phyloP scores from a whole-genome alignment of 2,329 filamentous ascomycete genomes.

The Zymoseptoria crescenta region DNA sequence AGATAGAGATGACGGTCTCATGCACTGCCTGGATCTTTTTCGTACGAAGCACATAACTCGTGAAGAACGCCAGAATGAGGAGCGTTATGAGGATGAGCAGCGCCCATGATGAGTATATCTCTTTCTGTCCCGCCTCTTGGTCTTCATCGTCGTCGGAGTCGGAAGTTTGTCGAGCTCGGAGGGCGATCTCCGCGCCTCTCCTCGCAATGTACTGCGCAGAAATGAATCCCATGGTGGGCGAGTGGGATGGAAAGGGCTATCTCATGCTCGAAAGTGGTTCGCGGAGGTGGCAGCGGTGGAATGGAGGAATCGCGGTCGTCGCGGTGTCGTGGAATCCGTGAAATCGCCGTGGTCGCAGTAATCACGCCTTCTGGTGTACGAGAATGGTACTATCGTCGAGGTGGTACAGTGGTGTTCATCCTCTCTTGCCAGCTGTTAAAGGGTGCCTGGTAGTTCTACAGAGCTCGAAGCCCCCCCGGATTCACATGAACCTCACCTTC shows the following conservation, averaged over 20 bases:
- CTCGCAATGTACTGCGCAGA: constrained; percentile 13
- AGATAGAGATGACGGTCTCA: constrained; percentile 97
- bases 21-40: constrained; percentile 96
- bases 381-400: neutral
- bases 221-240: constrained; percentile 23
- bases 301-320: neutral
- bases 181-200: constrained; percentile 10
- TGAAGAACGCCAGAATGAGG: constrained; percentile 89
- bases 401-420: neutral
- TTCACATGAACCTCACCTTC: neutral
- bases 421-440: neutral
- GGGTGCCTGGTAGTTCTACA: neutral
- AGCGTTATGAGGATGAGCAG: constrained; percentile 94
- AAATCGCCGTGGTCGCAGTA: neutral
- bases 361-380: neutral
- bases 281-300: neutral
- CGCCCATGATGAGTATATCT: constrained; percentile 93
- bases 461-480: neutral
- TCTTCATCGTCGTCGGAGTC: constrained; percentile 48
- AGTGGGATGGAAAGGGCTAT: constrained; percentile 16
- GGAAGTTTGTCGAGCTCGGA: constrained; percentile 36
- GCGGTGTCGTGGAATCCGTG: neutral
- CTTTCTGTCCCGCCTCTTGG: constrained; percentile 79
- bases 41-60: constrained; percentile 92
- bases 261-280: constrained; percentile 15